phyloP scores from a whole-genome alignment of 257 asterid species.

The Fraxinus quadrangulata region DNA sequence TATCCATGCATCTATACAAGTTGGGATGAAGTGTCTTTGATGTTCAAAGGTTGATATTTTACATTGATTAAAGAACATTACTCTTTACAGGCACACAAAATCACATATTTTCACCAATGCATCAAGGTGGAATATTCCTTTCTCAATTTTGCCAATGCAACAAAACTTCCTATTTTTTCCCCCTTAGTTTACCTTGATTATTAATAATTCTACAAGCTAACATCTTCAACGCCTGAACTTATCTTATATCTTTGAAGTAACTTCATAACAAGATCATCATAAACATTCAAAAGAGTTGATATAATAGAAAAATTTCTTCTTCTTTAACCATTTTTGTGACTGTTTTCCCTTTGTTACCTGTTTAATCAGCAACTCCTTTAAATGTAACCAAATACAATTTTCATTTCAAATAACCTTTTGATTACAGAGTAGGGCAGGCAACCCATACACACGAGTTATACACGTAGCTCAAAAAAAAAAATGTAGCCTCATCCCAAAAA shows the following conservation, averaged over 20 bases:
- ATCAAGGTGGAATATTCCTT: slow-evolving; percentile 1
- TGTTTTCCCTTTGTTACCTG: not conserved
- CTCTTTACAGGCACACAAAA: not conserved
- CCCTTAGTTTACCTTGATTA: not conserved
- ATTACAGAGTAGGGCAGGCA: no score
- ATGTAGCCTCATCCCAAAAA: no score
- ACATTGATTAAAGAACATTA: not conserved
- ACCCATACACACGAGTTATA: no score
- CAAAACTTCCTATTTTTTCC: not conserved
- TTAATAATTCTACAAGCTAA: not conserved
- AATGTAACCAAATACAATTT: not conserved
- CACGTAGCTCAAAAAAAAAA: no score
- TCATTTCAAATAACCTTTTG: no score
- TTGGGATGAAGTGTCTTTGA: not conserved
- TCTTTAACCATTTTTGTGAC: not conserved
- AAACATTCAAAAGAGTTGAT: not conserved
- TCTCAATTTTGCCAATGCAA: not conserved
- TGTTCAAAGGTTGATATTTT: not conserved
- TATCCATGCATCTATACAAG: not conserved
- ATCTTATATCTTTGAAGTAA: not conserved
- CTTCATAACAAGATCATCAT: not conserved
- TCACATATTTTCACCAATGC: slow-evolving; percentile 4
- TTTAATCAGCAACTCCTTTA: not conserved
- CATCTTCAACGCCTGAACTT: not conserved
- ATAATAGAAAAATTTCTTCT: not conserved